Evolutionary conservation across 352 stramenopile species (phyloP).

Genomic region (Phytophthora gonapodyides): DNA sequence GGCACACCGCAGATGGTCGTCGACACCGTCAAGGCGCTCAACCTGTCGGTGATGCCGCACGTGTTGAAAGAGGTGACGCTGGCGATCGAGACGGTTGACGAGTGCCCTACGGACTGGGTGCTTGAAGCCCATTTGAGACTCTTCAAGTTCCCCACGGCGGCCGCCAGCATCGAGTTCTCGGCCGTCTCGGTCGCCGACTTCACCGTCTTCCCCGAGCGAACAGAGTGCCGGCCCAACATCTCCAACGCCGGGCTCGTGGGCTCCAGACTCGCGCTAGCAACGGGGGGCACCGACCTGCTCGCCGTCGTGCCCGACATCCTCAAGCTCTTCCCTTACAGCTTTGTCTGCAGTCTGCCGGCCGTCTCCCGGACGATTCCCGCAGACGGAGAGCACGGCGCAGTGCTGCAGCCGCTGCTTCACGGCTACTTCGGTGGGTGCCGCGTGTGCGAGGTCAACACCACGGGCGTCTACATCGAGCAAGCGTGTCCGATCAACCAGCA

Average conservation of each 20-base stretch:
- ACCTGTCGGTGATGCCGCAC: conserved; percentile 16
- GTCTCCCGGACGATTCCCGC: conserved; percentile 11
- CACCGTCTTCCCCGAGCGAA: conserved; percentile 21
- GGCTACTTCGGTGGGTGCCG: conserved; percentile 24
- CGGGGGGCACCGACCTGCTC: conserved; percentile 9
- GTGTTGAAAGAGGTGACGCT: conserved; percentile 12
- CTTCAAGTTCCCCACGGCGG: conserved; percentile 16
- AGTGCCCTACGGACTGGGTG: conserved; percentile 16
- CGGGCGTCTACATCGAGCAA: conserved; percentile 16
- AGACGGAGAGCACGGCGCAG: background rate
- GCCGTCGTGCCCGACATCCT: conserved; percentile 14
- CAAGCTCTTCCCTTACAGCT: conserved; percentile 17
- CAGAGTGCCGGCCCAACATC: conserved; percentile 10
- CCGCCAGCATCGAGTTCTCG: conserved; percentile 12
- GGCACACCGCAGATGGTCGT: conserved; percentile 15
- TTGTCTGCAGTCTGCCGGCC: conserved; percentile 6
- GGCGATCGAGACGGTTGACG: conserved; percentile 2
- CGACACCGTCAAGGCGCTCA: conserved; percentile 3
- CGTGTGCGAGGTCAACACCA: conserved; percentile 15
- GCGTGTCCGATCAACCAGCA: conserved; percentile 7
- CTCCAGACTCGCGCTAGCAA: conserved; percentile 11
- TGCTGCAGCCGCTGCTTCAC: conserved; percentile 14
- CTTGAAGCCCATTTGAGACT: conserved; percentile 18
- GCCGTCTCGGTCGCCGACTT: conserved; percentile 19
- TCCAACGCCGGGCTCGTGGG: conserved; percentile 10